Percentiles rank a stretch among this genome's conserved stretches.
phyloP scores from a whole-genome alignment of 345 rosid genomes.

The Nasturtium officinale region DNA sequence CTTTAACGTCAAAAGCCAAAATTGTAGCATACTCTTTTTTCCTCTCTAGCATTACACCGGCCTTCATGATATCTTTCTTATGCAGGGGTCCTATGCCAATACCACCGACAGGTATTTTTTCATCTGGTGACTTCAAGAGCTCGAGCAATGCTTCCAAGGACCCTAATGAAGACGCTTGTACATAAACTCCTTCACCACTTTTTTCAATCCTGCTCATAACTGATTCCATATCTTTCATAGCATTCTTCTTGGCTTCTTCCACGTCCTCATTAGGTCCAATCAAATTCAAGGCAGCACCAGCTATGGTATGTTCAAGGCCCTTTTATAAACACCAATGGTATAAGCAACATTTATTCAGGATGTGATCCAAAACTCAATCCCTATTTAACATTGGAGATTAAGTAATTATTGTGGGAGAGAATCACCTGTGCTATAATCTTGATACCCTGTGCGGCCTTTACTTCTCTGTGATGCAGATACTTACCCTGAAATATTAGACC shows the following conservation, averaged over 20 bases:
- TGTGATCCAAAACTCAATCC: not conserved
- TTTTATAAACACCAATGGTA: not conserved
- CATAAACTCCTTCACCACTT: constrained; percentile 91
- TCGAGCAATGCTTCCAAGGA: constrained; percentile 95
- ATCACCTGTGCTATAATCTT: no score
- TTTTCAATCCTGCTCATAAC: constrained; percentile 83
- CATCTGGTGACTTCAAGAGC: constrained; percentile 79
- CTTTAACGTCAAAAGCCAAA: constrained; percentile 94
- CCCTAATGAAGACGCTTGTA: constrained; percentile 92
- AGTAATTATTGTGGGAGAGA: not conserved
- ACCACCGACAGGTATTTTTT: constrained; percentile 82
- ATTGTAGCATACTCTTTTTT: constrained; percentile 87
- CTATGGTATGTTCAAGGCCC: not conserved
- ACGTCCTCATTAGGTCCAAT: constrained; percentile 64
- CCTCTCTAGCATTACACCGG: constrained; percentile 90
- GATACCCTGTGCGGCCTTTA: no score
- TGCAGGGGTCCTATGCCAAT: constrained; percentile 88
- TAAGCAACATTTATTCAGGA: not conserved
- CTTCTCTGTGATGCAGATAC: no score
- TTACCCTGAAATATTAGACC: not conserved
- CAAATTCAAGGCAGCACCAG: constrained; percentile 13
- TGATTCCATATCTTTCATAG: constrained; percentile 82
- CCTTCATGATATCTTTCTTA: constrained; percentile 90
- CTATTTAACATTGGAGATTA: not conserved
- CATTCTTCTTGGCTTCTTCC: constrained; percentile 64